Conservation (phyloP, 2,329 filamentous ascomycete genomes). For the Botryotinia calthae region DNA sequence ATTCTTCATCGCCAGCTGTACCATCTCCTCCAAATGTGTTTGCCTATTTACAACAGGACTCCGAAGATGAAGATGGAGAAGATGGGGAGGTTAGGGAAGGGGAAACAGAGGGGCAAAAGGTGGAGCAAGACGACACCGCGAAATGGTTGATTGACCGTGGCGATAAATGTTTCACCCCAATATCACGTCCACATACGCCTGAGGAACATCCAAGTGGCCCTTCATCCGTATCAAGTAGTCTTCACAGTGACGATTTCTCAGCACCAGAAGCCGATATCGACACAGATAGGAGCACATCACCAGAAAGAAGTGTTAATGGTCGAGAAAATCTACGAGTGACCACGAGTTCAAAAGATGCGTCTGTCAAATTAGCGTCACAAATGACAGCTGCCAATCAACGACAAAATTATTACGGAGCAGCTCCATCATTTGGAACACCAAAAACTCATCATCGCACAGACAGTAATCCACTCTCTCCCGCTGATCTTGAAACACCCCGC, state of each 20-base stretch:
- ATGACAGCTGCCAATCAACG: constrained; percentile 37
- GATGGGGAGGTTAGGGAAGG: background rate
- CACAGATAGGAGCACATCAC: constrained; percentile 47
- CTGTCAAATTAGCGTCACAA: constrained; percentile 35
- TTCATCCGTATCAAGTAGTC: constrained; percentile 37
- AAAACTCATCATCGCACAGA: constrained; percentile 45
- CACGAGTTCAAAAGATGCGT: constrained; percentile 28
- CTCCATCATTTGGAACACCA: constrained; percentile 33
- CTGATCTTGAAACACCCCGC: constrained; percentile 36
- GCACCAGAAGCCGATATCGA: constrained; percentile 41
- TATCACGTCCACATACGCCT: constrained; percentile 27
- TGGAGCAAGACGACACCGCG: constrained; percentile 21
- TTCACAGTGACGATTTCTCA: constrained; percentile 40
- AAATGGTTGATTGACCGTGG: constrained; percentile 25
- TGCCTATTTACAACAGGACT: constrained; percentile 33
- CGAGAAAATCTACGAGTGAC: constrained; percentile 22
- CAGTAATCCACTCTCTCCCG: constrained; percentile 26
- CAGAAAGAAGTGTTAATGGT: constrained; percentile 43
- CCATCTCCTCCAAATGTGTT: constrained; percentile 37
- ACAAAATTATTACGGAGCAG: constrained; percentile 31
- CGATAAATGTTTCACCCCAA: background rate
- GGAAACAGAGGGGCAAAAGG: background rate
- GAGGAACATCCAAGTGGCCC: constrained; percentile 35
- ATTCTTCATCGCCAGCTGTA: constrained; percentile 35
- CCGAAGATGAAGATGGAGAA: constrained; percentile 14